Evolutionary conservation across 768 basidiomycete genomes (phyloP).

Genomic region (Goffeauzyma gilvescens): DNA sequence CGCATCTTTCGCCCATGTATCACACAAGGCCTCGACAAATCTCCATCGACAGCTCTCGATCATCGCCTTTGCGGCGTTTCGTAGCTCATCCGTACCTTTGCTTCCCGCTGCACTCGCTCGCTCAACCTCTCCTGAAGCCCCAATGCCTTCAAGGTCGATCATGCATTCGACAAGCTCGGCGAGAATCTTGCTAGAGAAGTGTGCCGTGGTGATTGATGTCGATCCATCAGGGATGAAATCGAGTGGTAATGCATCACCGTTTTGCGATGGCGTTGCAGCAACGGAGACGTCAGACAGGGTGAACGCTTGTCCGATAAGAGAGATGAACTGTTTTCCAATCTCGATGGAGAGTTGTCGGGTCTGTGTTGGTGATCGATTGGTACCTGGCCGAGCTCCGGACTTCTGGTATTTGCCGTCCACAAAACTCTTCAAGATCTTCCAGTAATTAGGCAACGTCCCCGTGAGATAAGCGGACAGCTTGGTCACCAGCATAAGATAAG

Average conservation of each 20-base stretch:
- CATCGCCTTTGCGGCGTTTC: constrained; percentile 47
- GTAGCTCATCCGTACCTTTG: too few relatives aligned
- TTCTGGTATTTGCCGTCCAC: constrained; percentile 85
- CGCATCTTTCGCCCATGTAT: constrained; percentile 69
- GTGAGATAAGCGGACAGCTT: constrained; percentile 69
- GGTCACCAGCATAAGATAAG: constrained; percentile 59
- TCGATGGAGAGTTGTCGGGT: constrained; percentile 74
- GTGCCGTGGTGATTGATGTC: constrained; percentile 61
- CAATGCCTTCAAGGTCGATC: constrained; percentile 53
- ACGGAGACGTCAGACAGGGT: constrained; percentile 58
- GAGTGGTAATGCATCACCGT: constrained; percentile 38
- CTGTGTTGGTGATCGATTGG: constrained; percentile 57
- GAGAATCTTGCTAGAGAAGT: constrained; percentile 61
- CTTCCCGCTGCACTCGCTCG: constrained; percentile 12
- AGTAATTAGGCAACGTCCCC: constrained; percentile 73
- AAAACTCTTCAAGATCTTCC: constrained; percentile 75
- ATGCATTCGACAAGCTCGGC: constrained; percentile 71
- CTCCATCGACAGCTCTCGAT: constrained; percentile 71
- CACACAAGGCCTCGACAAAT: constrained; percentile 61
- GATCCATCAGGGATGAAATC: constrained; percentile 39
- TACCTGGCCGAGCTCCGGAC: constrained; percentile 34
- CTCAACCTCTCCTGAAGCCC: constrained; percentile 50
- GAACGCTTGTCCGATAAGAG: constrained; percentile 71
- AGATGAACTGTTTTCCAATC: constrained; percentile 66
- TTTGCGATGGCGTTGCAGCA: constrained; percentile 40